Evolutionary conservation across 768 basidiomycete genomes (phyloP), one percentile per base, ranked within the genome.

Genomic region (Leucosporidium scottii): DNA sequence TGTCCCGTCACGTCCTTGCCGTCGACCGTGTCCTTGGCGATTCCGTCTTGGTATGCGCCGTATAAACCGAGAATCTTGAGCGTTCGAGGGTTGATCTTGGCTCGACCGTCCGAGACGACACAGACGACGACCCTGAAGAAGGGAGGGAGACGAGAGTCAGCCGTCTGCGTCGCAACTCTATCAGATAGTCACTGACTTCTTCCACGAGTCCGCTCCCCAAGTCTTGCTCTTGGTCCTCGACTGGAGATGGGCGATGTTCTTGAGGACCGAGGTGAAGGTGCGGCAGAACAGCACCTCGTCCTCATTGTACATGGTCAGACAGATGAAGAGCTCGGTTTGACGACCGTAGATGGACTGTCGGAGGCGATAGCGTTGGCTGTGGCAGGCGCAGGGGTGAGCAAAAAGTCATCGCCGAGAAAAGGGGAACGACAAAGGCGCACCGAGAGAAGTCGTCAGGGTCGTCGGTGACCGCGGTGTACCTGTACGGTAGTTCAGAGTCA

Each of bases 221-320:
- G 78, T 79, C 49, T 77, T 76, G 57, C 75, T 76, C 61, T 77
- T 75, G 34, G 73, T 72, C 28, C 80, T 71, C 20, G 75, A 74
- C 60, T 77, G 78, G 5, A 80, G 76, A 64, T 79, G 78, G 47
- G 78, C 68, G 58, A 80, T 80, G 72, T 80, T 80, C 69, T 79
- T 69, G 74, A 66, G 74, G 73, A 4, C 73, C 74, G 20, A 76
- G 7, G 57, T 59, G 57, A 59, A 47, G 0, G 74, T 75, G 4
- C 74, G 66, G 39, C 73, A 74, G 62, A 76, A 72, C 0, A 76
- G 68, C 31, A 77, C 72, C 53, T 79, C 79, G 71, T 80, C 90
- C 78, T 94, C 93, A 77, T 96, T 96, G 77, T 88, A 96, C 91
- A 96, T 92, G 28, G 93, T 97, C 74, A 97, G 89, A 66, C 91